Evolutionary conservation across 139 green algal species (phyloP), one percentile per base, ranked within the genome.

Genomic region (Astrephomene gubernaculifera): DNA sequence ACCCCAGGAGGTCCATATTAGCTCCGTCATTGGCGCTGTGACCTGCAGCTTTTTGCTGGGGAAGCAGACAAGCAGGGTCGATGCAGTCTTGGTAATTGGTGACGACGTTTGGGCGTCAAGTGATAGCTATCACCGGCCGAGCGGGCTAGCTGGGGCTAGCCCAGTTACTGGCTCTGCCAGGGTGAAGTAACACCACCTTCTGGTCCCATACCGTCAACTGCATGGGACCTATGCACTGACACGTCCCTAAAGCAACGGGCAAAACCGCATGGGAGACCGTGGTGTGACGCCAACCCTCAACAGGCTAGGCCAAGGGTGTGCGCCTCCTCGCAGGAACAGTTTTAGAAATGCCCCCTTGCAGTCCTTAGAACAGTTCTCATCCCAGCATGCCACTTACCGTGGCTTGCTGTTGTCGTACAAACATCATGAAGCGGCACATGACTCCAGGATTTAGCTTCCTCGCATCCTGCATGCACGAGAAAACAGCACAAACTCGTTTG

Each of bases 381-480:
- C 17, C 57, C 57, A 6, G 6, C 6, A 57, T 36, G 39, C 27
- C 63, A 3, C 71, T 67, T 45, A 79, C 71, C 33, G 53, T 69
- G 45, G 71, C 71, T n/a, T 80, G 31, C 33, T 81, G 73, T 25
- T 81, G 73, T 8, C 73, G 52, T 3, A 81, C 73, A 25, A 81
- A 81, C 52, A 81, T 81, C 21, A 81, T 69, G 73, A 81, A 81
- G 35, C 73, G 52, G 53, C 73, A 81, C 49, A 81, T 69, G 52
- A 81, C 52, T 33, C 53, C 27, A 0, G 73, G 73, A 12, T 68
- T 69, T 0, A 81, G 73, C 53, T 81, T 81, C 33, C 73, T 52
- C 29, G 73, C 73, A 24, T 68, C 73, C 73, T 81, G 73, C 1
- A 27, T 38, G 24, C 8, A 31, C 21, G 8, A 33, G 3, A 29